Percentiles rank a stretch among this genome's conserved stretches.
Conservation (phyloP, 257 asterid genomes). For the Thymus mandschuricus region DNA sequence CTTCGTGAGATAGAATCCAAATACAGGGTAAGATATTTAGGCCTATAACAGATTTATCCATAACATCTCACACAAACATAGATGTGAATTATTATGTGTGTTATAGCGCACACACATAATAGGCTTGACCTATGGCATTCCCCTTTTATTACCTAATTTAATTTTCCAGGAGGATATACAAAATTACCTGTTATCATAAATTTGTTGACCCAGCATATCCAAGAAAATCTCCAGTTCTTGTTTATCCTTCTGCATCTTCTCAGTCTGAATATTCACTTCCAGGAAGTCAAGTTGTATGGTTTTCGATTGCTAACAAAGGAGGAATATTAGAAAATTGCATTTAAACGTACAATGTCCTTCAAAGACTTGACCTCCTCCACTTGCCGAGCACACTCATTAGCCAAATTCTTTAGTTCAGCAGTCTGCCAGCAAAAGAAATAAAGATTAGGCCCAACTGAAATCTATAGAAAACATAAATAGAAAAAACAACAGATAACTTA, state of each 20-base stretch:
- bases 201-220: constrained; percentile 89
- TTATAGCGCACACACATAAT: constrained; percentile 6
- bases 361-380: constrained; percentile 67
- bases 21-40: constrained; percentile 13
- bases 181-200: constrained; percentile 75
- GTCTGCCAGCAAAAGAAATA: constrained; percentile 53
- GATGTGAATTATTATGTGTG: neutral
- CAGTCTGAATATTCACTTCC: constrained; percentile 59
- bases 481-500: constrained; percentile 8
- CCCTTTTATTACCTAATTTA: constrained; percentile 17
- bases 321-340: constrained; percentile 18
- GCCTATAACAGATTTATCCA: constrained; percentile 10
- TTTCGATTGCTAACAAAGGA: constrained; percentile 23
- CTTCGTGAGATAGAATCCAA: constrained; percentile 28
- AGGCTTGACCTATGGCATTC: constrained; percentile 14
- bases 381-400: constrained; percentile 57
- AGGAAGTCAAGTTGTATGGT: constrained; percentile 31
- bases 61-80: constrained; percentile 18
- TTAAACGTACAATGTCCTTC: constrained; percentile 65
- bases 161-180: constrained; percentile 15
- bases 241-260: constrained; percentile 80
- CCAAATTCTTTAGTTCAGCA: constrained; percentile 62
- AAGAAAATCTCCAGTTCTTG: constrained; percentile 73
- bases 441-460: constrained; percentile 29
- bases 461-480: constrained; percentile 13